Conservation (phyloP, 2,329 filamentous ascomycete genomes). For the Aspergillus neotritici region DNA sequence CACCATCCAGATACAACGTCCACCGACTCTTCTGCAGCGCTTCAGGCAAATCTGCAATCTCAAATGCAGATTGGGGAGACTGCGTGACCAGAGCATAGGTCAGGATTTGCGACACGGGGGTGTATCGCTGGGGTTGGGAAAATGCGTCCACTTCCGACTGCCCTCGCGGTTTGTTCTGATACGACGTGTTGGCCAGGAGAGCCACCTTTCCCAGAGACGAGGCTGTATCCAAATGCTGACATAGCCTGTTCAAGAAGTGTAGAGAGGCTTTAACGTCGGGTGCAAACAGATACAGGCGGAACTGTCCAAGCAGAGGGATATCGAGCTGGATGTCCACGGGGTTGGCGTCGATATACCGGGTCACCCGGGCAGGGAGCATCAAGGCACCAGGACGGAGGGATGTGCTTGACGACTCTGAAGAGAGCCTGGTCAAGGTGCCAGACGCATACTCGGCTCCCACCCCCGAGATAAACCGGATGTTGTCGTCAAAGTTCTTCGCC, state of each 20-base stretch:
- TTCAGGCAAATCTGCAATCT: constrained; percentile 59
- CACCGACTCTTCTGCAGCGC: constrained; percentile 61
- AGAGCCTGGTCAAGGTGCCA: constrained; percentile 55
- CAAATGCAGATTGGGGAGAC: constrained; percentile 58
- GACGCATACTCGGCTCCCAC: constrained; percentile 63
- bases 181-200: constrained; percentile 56
- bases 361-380: constrained; percentile 63
- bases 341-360: constrained; percentile 70
- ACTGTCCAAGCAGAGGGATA: constrained; percentile 71
- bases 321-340: constrained; percentile 72
- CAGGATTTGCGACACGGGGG: constrained; percentile 60
- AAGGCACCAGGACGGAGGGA: constrained; percentile 38
- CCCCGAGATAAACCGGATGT: constrained; percentile 68
- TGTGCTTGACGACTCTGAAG: too few species aligned
- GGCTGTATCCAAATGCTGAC: constrained; percentile 41
- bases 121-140: constrained; percentile 63
- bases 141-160: constrained; percentile 60
- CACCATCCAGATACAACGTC: constrained; percentile 67
- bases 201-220: constrained; percentile 55
- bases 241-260: constrained; percentile 57
- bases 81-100: constrained; percentile 65
- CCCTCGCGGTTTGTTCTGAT: constrained; percentile 54
- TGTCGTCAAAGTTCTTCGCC: constrained; percentile 63
- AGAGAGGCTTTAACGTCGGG: constrained; percentile 54
- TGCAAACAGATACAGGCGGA: constrained; percentile 67